phyloP scores from a whole-genome alignment of 2,329 filamentous ascomycete species.

The Arthrobotrys entomopaga region DNA sequence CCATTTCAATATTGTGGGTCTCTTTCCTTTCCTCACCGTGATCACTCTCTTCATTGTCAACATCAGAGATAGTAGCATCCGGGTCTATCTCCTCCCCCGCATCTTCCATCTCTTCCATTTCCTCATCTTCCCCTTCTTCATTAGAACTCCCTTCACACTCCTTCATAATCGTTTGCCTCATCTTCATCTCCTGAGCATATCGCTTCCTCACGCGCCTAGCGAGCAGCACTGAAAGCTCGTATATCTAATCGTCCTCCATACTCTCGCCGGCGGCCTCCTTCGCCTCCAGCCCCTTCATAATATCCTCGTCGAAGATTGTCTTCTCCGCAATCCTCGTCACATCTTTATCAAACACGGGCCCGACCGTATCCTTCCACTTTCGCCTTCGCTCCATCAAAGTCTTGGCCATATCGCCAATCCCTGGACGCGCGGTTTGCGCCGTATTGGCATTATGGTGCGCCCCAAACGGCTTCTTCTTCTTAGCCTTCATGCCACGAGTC shows the following conservation, averaged over 20 bases:
- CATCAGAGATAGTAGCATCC: constrained; percentile 7
- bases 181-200: constrained; percentile 1
- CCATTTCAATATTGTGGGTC: too few relatives aligned
- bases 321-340: constrained; percentile 57
- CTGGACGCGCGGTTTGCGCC: constrained; percentile 72
- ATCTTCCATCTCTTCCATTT: background rate
- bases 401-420: constrained; percentile 89
- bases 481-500: constrained; percentile 91
- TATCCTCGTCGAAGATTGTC: constrained; percentile 57
- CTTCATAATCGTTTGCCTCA: constrained; percentile 1
- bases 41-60: background rate
- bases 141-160: too few relatives aligned
- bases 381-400: constrained; percentile 90
- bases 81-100: background rate
- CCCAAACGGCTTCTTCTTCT: constrained; percentile 86
- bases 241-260: constrained; percentile 54
- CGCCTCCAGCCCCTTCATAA: constrained; percentile 57
- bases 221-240: constrained; percentile 10
- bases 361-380: constrained; percentile 90
- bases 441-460: constrained; percentile 71
- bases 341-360: constrained; percentile 87
- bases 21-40: too few relatives aligned
- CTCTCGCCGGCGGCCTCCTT: constrained; percentile 58
- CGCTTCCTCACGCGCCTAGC: background rate
- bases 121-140: constrained; percentile 3